Evolutionary conservation across 2,329 filamentous ascomycete genomes (phyloP), one percentile per base, ranked within the genome.

Genomic region (Fusarium hainanense): DNA sequence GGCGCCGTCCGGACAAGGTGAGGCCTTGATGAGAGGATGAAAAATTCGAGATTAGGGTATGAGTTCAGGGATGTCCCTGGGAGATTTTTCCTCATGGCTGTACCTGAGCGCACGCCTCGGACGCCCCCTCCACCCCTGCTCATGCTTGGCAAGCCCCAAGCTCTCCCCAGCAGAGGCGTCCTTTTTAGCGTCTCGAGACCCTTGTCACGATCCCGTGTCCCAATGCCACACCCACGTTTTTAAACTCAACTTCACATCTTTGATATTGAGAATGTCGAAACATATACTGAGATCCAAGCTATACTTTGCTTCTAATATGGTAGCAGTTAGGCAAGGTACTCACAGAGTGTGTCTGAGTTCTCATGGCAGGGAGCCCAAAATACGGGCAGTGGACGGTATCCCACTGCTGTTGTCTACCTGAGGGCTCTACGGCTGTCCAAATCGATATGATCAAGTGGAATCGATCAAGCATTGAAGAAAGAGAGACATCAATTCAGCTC

Each of bases 221-320:
- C 66, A 75, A 75, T 75, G 73, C 70, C 73, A 75, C 73, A 75
- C 73, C 73, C 71, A 74, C 63, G 63, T 74, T 64, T 65, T 63
- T 72, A 75, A 75, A 72, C 58, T 74, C 58, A 64, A 75, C 73
- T 57, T 75, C 73, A 74, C 42, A 47, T 70, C 70, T 72, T 61
- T 18, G 50, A 70, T 40, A 56, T 63, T 49, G 52, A 63, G 64
- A 66, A 74, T 65, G 48, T 55, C 54, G 50, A 65, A 51, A 67
- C 32, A 61, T 61, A 55, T 52, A 32, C 58, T 62, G 49, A 48
- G 44, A 46, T 42, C 43, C 23, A 42, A 13, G 25, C 18, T 56
- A 42, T 43, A 43, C 48, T 25, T 46, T 32, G 43, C 20, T 49
- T 59, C 25, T 23, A 16, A 21, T 50, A 50, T 25, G n/a, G 23